These are phyloP conservation scores for Knoxia roxburghii DNA, from an alignment of 257 asterid species.

Conservation along the genomic window DNA sequence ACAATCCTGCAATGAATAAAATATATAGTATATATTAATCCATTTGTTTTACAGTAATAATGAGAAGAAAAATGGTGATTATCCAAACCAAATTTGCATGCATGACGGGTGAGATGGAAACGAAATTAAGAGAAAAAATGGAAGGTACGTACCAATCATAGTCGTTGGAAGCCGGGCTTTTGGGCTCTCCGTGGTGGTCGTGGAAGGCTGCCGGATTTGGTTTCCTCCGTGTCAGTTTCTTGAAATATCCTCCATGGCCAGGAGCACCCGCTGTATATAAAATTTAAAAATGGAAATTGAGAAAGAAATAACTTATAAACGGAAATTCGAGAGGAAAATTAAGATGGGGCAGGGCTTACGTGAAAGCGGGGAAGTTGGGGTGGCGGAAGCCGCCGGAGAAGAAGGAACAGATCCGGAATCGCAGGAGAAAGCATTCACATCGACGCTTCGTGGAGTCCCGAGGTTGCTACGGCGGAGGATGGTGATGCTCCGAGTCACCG, in stretches of 20 bases:
- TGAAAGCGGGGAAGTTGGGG: conserved; percentile 57
- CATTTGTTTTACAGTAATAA: too few species aligned
- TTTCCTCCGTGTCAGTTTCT: conserved; percentile 49
- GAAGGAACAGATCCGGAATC: conserved; percentile 48
- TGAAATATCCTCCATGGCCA: conserved; percentile 53
- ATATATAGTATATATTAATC: too few species aligned
- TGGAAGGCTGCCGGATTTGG: conserved; percentile 20
- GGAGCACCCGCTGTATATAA: conserved; percentile 39
- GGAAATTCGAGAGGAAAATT: neutral
- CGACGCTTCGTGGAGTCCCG: conserved; percentile 12
- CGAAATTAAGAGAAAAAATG: neutral
- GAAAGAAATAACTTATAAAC: too few species aligned
- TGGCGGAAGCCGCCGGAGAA: conserved; percentile 48
- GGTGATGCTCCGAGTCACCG: conserved; percentile 53
- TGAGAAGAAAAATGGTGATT: too few species aligned
- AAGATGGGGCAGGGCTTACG: conserved; percentile 29
- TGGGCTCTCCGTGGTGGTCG: conserved; percentile 21
- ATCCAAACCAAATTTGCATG: too few species aligned
- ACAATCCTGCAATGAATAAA: conserved; percentile 44
- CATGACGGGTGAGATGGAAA: neutral
- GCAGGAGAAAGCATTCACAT: conserved; percentile 17
- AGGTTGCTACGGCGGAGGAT: conserved; percentile 42
- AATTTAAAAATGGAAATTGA: too few species aligned
- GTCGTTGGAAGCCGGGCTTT: conserved; percentile 38
- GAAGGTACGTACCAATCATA: conserved; percentile 38